Base-by-base conservation (phyloP, 345 rosid genomes). In the Brassica rapa region DNA sequence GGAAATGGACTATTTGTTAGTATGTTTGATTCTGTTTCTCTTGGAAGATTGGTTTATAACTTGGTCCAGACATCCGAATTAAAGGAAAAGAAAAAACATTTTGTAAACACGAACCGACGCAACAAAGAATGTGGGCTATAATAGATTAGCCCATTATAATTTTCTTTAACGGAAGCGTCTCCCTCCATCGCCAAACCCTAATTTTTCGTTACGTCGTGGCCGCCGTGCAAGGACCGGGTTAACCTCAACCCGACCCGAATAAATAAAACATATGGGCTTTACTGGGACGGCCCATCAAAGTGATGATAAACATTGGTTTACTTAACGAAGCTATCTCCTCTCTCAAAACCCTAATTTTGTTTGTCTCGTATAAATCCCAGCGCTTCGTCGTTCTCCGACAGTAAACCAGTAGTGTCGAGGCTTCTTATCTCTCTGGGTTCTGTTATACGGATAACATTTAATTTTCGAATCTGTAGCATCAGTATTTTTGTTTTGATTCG, bases 141-240 rank as follows among this genome's bases (percentile, higher is more conserved):
- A 3, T 43, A 10, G 1, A 8, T 29, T 19, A 9, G 70, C 70
- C 74, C 80, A 76, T 0, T 68, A 6, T 0, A 66, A 6, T 33
- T 0, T 55, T 63, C 14, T 46, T 21, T 1, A 8, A 3, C 15
- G 3, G 15, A 14, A 49, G 55, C 2, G 55, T 10, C 11, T 55
- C 25, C 60, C 11, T 55, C 25, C 25, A 16, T 55, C 24, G 11
- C 1, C 1, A 73, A 72, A 73, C 60, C 76, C 61, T 62, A 27
- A 29, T 21, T 21, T 57, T 32, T 70, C 9, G 2, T 19, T 23
- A 62, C 19, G 10, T 63, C 7, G 3, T 56, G 9, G 64, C 56
- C 78, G 39, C 78, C 71, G 71, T 27, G 30, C 3, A 55, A 15
- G 1, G 41, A 55, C 78, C 59, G 60, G 66, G 62, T 7, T 55